Conservation (phyloP, 129 eudicot species). For the Tagetes patula region DNA sequence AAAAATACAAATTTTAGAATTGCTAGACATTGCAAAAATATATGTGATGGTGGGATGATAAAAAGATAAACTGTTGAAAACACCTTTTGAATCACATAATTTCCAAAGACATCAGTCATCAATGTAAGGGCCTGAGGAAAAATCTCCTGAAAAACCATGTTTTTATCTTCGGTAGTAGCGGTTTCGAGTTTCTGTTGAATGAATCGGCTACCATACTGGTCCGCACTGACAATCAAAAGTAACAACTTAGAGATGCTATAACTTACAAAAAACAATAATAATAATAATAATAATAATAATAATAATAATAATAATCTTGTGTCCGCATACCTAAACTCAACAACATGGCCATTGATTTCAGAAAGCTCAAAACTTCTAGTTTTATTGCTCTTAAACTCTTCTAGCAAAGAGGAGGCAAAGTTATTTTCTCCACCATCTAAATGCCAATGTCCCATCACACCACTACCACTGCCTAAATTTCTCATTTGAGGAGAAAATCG, state of each 20-base stretch:
- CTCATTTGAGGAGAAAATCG: slow-evolving; percentile 71
- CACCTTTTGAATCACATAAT: slow-evolving; percentile 93
- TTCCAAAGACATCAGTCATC: slow-evolving; percentile 97
- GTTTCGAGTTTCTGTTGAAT: slow-evolving; percentile 94
- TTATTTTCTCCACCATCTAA: slow-evolving; percentile 58
- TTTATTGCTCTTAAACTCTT: slow-evolving; percentile 94
- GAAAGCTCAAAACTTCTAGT: slow-evolving; percentile 81
- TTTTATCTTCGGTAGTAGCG: slow-evolving; percentile 76
- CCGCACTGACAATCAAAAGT: slow-evolving; percentile 57
- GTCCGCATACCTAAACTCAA: slow-evolving; percentile 74
- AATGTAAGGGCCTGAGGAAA: slow-evolving; percentile 78
- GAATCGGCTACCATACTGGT: slow-evolving; percentile 92
- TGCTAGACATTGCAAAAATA: background rate
- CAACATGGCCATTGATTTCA: slow-evolving; percentile 85
- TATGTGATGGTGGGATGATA: background rate
- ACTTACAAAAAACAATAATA: background rate
- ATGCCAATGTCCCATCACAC: slow-evolving; percentile 79
- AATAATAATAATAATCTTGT: background rate
- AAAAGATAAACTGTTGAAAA: slow-evolving; percentile 15
- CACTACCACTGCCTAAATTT: slow-evolving; percentile 58
- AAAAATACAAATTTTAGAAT: background rate
- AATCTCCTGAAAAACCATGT: slow-evolving; percentile 84
- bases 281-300: background rate
- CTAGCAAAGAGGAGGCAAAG: slow-evolving; percentile 74
- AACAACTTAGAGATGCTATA: background rate